Percentiles rank a stretch among this genome's conserved stretches.
Conservation (phyloP, 23 red algal species). For the Gracilaria caudata region DNA sequence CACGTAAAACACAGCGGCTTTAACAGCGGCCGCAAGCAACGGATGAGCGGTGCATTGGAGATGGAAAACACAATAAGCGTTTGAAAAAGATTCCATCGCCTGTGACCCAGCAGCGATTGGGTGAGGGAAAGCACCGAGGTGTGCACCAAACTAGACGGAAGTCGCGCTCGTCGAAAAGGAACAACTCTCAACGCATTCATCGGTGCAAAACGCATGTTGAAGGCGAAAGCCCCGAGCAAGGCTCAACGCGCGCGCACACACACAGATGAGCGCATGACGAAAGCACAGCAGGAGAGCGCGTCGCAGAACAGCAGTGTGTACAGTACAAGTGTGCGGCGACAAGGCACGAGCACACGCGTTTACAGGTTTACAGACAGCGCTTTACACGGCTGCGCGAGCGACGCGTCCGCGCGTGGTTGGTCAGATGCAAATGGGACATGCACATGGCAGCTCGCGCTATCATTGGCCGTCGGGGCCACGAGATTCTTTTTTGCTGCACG, state of each 20-base stretch:
- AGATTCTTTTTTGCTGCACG: too few relatives aligned
- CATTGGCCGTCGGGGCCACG: too few relatives aligned
- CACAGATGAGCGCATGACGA: not conserved
- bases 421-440: not conserved
- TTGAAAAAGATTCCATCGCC: constrained; percentile 52
- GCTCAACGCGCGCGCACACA: too few relatives aligned
- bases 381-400: not conserved
- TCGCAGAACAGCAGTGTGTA: too few relatives aligned
- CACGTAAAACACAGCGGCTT: constrained; percentile 40
- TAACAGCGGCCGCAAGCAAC: not conserved
- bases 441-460: not conserved
- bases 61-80: constrained; percentile 26
- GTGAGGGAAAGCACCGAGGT: constrained; percentile 28
- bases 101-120: constrained; percentile 41
- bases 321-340: too few relatives aligned
- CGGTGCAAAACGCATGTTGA: not conserved
- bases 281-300: not conserved
- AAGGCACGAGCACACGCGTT: not conserved
- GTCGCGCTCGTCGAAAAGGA: not conserved
- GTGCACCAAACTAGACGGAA: not conserved
- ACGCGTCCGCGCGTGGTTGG: not conserved
- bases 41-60: constrained; percentile 18
- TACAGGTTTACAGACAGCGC: not conserved
- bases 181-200: not conserved
- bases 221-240: too few relatives aligned